Evolutionary conservation across 2,329 filamentous ascomycete genomes (phyloP).

Genomic region (Bipolaris gigantea): DNA sequence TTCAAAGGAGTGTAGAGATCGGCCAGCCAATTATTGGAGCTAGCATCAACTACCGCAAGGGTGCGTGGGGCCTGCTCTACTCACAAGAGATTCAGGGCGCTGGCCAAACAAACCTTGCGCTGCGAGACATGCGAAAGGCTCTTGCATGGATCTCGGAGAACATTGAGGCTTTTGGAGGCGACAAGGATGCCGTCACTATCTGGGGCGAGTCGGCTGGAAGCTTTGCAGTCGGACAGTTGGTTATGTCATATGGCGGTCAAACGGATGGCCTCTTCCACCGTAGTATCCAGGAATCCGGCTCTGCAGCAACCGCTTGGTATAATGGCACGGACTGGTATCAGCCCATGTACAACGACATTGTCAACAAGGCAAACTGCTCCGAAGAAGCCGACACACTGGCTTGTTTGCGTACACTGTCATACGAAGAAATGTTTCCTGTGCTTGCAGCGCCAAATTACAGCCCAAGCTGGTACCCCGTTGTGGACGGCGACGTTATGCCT

Average conservation of each 20-base stretch:
- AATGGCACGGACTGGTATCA: constrained; percentile 55
- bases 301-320: constrained; percentile 45
- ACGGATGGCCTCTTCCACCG: constrained; percentile 44
- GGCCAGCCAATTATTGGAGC: constrained; percentile 42
- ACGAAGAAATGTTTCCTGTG: constrained; percentile 59
- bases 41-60: constrained; percentile 56
- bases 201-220: constrained; percentile 52
- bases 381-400: constrained; percentile 45
- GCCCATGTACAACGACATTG: constrained; percentile 42
- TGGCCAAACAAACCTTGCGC: constrained; percentile 46
- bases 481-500: constrained; percentile 62
- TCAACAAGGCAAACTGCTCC: constrained; percentile 60
- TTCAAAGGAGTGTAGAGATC: constrained; percentile 50
- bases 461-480: constrained; percentile 48
- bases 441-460: constrained; percentile 51
- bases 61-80: constrained; percentile 69
- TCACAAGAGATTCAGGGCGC: constrained; percentile 51
- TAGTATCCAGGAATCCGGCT: constrained; percentile 44
- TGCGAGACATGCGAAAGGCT: constrained; percentile 51
- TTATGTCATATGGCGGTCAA: constrained; percentile 40
- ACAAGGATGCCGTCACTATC: constrained; percentile 50
- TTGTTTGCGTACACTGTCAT: constrained; percentile 62
- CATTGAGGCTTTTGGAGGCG: constrained; percentile 49
- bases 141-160: constrained; percentile 52
- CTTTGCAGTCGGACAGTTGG: constrained; percentile 44